These are phyloP conservation scores for Teratosphaeria zuluensis DNA, from an alignment of 2,329 filamentous ascomycete genomes.

Conservation along the genomic window DNA sequence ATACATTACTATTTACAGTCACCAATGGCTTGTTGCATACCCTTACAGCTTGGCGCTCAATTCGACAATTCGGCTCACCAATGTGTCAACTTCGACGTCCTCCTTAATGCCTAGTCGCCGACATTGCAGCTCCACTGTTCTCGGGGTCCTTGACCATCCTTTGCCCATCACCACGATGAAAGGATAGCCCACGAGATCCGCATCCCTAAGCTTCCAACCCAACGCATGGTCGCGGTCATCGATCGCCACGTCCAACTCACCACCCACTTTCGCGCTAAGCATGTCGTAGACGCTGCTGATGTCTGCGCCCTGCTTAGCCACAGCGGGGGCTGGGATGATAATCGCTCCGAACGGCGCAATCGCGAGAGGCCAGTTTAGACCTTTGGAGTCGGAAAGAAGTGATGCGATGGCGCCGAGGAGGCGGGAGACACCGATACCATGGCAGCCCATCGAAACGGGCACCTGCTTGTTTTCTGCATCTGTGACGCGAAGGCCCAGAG, in stretches of 20 bases:
- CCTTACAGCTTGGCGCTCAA: not conserved
- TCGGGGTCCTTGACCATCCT: constrained; percentile 45
- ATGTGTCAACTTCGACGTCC: constrained; percentile 27
- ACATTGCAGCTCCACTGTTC: constrained; percentile 68
- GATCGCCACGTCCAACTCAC: constrained; percentile 50
- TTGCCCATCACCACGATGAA: constrained; percentile 71
- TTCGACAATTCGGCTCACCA: not conserved
- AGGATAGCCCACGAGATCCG: constrained; percentile 81
- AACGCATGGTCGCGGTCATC: constrained; percentile 61
- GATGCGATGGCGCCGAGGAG: constrained; percentile 82
- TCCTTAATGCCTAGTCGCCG: constrained; percentile 55
- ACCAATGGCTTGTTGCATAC: too few species aligned
- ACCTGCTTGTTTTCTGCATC: constrained; percentile 31
- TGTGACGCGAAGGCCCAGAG: constrained; percentile 56
- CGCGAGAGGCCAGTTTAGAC: constrained; percentile 76
- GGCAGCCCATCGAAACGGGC: constrained; percentile 85
- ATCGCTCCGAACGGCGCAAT: constrained; percentile 80
- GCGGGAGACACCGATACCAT: constrained; percentile 87
- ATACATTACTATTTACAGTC: too few species aligned
- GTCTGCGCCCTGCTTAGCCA: constrained; percentile 6
- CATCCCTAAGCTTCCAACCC: constrained; percentile 82
- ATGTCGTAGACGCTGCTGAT: constrained; percentile 49
- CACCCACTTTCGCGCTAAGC: constrained; percentile 28
- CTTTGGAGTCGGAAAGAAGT: constrained; percentile 58
- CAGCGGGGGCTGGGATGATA: constrained; percentile 34